These are phyloP conservation scores for Echinochloa phyllopogon DNA, from an alignment of 176 grass and related monocot genomes.

Conservation along the genomic window DNA sequence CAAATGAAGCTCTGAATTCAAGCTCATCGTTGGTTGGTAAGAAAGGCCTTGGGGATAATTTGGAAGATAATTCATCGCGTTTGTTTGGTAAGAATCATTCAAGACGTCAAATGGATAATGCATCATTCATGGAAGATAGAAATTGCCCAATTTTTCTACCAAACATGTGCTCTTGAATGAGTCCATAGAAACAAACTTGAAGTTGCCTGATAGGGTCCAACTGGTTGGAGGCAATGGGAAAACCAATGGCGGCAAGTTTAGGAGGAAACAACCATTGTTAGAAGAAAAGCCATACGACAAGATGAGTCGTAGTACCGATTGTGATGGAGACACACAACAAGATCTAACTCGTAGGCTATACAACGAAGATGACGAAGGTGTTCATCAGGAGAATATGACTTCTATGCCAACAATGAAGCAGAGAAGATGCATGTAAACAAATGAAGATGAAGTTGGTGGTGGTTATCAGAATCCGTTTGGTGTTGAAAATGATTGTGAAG, in stretches of 20 bases:
- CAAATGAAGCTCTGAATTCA: neutral
- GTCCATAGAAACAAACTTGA: neutral
- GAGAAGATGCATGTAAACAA: neutral
- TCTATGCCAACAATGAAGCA: neutral
- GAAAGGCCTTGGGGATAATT: neutral
- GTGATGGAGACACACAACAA: neutral
- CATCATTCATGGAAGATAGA: neutral
- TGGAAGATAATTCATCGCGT: neutral
- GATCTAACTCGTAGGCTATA: neutral
- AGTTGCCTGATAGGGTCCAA: neutral
- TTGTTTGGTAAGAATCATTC: neutral
- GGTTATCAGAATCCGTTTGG: neutral
- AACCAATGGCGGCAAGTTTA: neutral
- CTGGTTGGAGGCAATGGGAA: neutral
- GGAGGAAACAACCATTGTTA: neutral
- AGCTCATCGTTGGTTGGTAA: neutral
- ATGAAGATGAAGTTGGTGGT: neutral
- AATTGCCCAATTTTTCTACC: neutral
- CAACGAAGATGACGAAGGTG: neutral
- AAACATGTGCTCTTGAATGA: neutral
- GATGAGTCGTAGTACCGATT: no score
- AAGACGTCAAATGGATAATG: neutral
- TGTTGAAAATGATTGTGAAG: neutral
- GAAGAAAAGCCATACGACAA: neutral
- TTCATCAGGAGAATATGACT: neutral